A percentile compares a stretch with the other conserved stretches of the same genome.
phyloP scores from a whole-genome alignment of 768 basidiomycete genomes.

The Udeniomyces megalosporus region DNA sequence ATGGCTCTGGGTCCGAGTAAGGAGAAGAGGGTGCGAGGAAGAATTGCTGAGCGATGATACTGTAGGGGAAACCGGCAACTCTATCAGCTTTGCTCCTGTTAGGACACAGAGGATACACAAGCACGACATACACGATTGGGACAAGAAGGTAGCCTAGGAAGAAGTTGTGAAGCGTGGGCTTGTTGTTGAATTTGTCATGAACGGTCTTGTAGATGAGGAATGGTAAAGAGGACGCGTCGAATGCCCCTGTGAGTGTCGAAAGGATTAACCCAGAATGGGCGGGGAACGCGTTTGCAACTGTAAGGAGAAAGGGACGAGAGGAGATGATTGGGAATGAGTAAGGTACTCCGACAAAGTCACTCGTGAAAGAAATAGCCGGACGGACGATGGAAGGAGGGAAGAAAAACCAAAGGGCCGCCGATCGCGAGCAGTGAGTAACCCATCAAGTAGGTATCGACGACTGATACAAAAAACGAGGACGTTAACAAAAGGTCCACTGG shows the following conservation, averaged over 20 bases:
- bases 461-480: conserved; percentile 11
- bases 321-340: neutral
- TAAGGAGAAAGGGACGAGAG: neutral
- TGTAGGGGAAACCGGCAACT: conserved; percentile 1
- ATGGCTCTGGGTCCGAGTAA: conserved; percentile 20
- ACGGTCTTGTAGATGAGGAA: conserved; percentile 26
- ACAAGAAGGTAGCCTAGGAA: conserved; percentile 29
- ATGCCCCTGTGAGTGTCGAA: conserved; percentile 31
- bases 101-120: neutral
- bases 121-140: conserved; percentile 24
- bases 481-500: neutral
- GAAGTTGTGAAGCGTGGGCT: conserved; percentile 23
- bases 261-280: conserved; percentile 30
- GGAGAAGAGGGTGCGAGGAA: conserved; percentile 24
- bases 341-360: neutral
- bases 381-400: conserved; percentile 30
- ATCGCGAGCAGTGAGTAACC: conserved; percentile 30
- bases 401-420: conserved; percentile 31
- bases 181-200: conserved; percentile 17
- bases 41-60: conserved; percentile 29
- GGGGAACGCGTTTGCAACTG: conserved; percentile 32
- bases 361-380: neutral
- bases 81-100: too few relatives aligned
- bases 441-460: conserved; percentile 26
- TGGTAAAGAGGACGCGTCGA: conserved; percentile 30